Evolutionary conservation across 116 monocot genomes (phyloP), one percentile per base, ranked within the genome.

Genomic region (Phalaenopsis hybrid): DNA sequence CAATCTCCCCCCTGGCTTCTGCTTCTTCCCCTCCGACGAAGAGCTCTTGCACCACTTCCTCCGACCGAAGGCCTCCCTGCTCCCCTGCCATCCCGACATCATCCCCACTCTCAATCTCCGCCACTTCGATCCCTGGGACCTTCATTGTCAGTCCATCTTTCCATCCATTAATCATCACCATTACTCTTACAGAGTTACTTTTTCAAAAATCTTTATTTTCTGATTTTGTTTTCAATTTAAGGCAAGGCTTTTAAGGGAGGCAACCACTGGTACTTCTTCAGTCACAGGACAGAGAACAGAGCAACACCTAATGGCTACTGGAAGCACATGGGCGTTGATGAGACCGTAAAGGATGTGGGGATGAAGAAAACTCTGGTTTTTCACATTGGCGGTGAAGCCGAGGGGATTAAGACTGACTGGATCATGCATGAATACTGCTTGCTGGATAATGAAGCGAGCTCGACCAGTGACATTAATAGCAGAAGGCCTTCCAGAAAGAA

Each of bases 381-480:
- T 80, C 88, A 81, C 84, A 7, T 83, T 10, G 92, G 96, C 2
- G 90, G 88, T 17, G 77, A 86, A 1, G 80, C 86, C 0, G 67
- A 87, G 34, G 91, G 88, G 43, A 85, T 85, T 77, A 93, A 89
- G 50, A 96, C 94, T 28, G 92, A 88, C 61, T 96, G 96, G 96
- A 25, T 89, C 59, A 96, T 96, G 96, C 96, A 93, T 58, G 96
- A 96, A 81, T 96, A 85, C 89, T 92, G 92, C 68, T 80, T 96
- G 12, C 37, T 82, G 6, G 86, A 89, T 72, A 50, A 76, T 23
- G 72, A 34, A 16, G 63, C 44, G 7, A 79, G 78, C 43, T 78
- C 33, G 11, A 82, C 77, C 12, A 79, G 80, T 57, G 74, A 28
- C 31, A 79, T 37, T 8, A 76, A 58, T 18, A 44, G 50, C 13